phyloP scores from a whole-genome alignment of 116 monocot species.

The Iris pallida region DNA sequence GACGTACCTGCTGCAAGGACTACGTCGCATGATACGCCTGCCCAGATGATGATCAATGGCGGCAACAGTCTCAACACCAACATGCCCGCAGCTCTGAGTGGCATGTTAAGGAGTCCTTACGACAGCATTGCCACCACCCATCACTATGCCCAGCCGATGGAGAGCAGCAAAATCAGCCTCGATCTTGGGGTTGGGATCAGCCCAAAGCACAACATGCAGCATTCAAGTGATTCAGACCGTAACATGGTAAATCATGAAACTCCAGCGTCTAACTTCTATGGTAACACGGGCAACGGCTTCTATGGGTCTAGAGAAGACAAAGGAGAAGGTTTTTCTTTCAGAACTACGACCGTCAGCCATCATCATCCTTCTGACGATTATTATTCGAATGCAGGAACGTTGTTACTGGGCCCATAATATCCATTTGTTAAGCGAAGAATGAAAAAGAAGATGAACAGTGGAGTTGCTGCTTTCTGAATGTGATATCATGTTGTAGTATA shows the following conservation, averaged over 20 bases:
- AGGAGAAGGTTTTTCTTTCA: constrained; percentile 59
- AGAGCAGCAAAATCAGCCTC: constrained; percentile 52
- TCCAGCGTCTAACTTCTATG: constrained; percentile 22
- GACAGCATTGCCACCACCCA: constrained; percentile 19
- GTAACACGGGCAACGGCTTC: constrained; percentile 21
- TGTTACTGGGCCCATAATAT: constrained; percentile 64
- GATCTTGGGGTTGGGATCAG: constrained; percentile 81
- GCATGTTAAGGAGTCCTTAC: constrained; percentile 30
- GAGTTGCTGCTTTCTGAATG: background rate
- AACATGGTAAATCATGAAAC: constrained; percentile 20
- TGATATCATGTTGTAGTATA: constrained; percentile 33
- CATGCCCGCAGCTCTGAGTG: constrained; percentile 17
- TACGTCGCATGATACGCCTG: constrained; percentile 38
- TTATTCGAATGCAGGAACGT: constrained; percentile 50
- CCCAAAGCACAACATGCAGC: constrained; percentile 35
- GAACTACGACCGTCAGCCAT: constrained; percentile 25
- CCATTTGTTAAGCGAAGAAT: no score
- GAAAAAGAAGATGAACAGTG: no score
- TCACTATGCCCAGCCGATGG: constrained; percentile 35
- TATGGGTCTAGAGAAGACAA: constrained; percentile 33
- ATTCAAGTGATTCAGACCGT: constrained; percentile 16
- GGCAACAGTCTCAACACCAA: constrained; percentile 12
- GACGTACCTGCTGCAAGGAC: constrained; percentile 81
- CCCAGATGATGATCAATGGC: constrained; percentile 15
- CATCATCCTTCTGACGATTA: constrained; percentile 42